These are phyloP conservation scores for Saccharomyces kudriavzevii DNA, from an alignment of 805 yeast genomes.

Conservation along the genomic window DNA sequence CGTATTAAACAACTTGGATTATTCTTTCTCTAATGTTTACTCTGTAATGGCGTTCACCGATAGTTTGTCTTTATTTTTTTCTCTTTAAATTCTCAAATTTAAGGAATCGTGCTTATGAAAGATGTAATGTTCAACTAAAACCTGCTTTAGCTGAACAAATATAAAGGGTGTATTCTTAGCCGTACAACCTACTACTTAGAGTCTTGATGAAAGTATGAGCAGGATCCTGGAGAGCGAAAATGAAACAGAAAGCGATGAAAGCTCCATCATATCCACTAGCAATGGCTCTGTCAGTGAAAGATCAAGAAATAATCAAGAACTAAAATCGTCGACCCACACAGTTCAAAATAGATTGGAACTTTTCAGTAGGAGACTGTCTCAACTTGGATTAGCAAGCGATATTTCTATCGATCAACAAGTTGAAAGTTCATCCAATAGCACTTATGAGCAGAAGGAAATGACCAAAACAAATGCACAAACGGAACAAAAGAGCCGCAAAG, in stretches of 20 bases:
- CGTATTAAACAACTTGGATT: neutral
- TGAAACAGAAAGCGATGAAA: conserved; percentile 10
- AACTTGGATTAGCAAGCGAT: conserved; percentile 19
- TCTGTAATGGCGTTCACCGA: neutral
- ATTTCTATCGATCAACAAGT: conserved; percentile 3
- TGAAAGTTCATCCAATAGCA: neutral
- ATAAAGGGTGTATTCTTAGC: neutral
- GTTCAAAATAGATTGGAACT: conserved; percentile 22
- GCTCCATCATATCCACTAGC: neutral
- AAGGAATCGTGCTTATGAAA: neutral
- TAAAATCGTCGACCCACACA: neutral
- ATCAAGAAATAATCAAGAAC: neutral
- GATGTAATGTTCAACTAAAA: neutral
- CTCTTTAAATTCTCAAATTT: neutral
- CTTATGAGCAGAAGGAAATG: conserved; percentile 1
- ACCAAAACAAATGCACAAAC: neutral
- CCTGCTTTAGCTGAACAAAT: neutral
- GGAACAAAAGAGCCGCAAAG: neutral
- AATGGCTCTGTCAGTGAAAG: conserved; percentile 2
- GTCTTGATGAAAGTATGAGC: conserved; percentile 16
- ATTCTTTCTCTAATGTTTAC: neutral
- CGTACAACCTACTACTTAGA: neutral
- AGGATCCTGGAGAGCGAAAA: conserved; percentile 27
- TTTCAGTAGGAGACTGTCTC: conserved; percentile 20
- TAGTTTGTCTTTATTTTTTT: neutral